Base-by-base conservation (phyloP, 2,329 filamentous ascomycete genomes). In the Tothia fuscella region DNA sequence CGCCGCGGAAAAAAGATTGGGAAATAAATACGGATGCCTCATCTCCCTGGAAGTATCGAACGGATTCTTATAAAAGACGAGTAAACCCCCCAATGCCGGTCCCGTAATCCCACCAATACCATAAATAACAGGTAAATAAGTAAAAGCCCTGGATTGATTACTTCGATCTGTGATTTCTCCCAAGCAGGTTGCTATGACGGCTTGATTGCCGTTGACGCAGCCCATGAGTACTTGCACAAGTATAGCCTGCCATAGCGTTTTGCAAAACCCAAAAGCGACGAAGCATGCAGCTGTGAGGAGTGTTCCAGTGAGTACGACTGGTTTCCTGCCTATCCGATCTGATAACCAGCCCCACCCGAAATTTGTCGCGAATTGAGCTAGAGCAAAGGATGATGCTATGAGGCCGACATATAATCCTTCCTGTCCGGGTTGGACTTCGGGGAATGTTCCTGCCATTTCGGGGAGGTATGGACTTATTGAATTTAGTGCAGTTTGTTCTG, bases 381-480 rank as follows among this genome's bases (percentile, higher is more conserved):
- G 65, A 3, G 91, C 91, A 58, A 98, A 98, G 0, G 84, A 75
- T 6, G 86, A 94, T 1, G 89, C 91, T 36, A 96, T 80, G 35
- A 87, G 69, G 12, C 91, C 91, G 1, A 96, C 87, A 56, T 93
- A 96, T 31, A 96, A 57, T 1, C 89, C 91, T 24, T 82, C 80
- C 51, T 87, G 68, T 5, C 68, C 70, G 2, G 71, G 62, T 16
- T 81, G 72, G 16, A 95, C 80, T 47, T 84, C 84, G 1, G 85
- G 82, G 57, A 96, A 96, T 1, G 77, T 78, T 17, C 77, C 75
- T 2, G 88, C 80, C 89, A 98, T 96, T 51, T 87, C 76, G 0
- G 91, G 91, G 2, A 98, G 74, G 60, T 98, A 98, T 1, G 91
- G 91, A 9, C 82, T 83, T 54, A 98, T 95, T 17, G 87, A 94